A percentile compares a stretch with the other conserved stretches of the same genome.
These are phyloP conservation scores for Phytophthora macrochlamydospora DNA, from an alignment of 352 stramenopile genomes.

Conservation along the genomic window DNA sequence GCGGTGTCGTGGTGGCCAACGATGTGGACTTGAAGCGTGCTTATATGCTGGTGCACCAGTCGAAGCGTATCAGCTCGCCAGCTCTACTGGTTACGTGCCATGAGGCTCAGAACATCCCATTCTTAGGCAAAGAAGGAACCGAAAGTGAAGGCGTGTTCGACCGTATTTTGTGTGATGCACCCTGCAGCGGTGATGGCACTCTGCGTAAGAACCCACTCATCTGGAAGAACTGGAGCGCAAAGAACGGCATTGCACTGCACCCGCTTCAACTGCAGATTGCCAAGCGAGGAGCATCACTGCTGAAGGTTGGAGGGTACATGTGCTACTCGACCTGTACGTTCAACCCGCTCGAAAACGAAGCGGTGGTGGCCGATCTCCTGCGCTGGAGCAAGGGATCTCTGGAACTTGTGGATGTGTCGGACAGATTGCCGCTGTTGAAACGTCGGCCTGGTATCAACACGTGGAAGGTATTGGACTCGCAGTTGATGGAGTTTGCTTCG, in stretches of 20 bases:
- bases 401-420: constrained; percentile 91
- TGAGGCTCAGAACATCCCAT: constrained; percentile 96
- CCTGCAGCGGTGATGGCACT: constrained; percentile 98
- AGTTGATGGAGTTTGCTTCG: constrained; percentile 79
- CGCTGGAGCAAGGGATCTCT: constrained; percentile 89
- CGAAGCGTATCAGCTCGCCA: constrained; percentile 95
- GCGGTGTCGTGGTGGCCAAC: constrained; percentile 96
- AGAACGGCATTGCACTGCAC: constrained; percentile 93
- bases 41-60: constrained; percentile 99
- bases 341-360: constrained; percentile 99
- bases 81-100: constrained; percentile 96
- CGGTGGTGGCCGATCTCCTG: constrained; percentile 97
- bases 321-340: constrained; percentile 98
- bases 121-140: constrained; percentile 71
- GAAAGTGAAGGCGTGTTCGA: constrained; percentile 93
- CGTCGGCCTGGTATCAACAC: constrained; percentile 84
- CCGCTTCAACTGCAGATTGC: constrained; percentile 96
- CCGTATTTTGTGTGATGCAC: constrained; percentile 98
- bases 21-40: constrained; percentile 97
- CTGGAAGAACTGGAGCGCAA: constrained; percentile 94
- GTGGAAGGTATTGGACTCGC: constrained; percentile 95
- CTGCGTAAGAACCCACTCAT: constrained; percentile 98
- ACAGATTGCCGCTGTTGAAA: constrained; percentile 83
- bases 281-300: constrained; percentile 88
- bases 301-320: constrained; percentile 94